phyloP scores from a whole-genome alignment of 129 eudicot genomes.

The Artemisia annua region DNA sequence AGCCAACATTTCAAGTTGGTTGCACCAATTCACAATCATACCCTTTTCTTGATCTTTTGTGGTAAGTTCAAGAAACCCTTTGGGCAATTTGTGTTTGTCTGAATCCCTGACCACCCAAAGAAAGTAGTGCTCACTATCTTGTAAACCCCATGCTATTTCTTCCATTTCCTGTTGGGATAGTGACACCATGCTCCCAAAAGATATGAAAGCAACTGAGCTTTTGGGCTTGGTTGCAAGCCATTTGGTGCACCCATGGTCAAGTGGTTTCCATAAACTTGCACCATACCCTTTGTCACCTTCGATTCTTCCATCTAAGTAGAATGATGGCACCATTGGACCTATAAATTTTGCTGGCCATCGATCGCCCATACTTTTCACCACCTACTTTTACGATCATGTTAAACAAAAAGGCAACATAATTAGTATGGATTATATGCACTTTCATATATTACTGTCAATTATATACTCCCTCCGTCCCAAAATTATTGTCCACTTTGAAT shows the following conservation, averaged over 20 bases:
- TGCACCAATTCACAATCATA: slow-evolving; percentile 56
- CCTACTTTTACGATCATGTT: too few species aligned
- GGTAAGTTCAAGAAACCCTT: slow-evolving; percentile 27
- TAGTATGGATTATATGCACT: too few species aligned
- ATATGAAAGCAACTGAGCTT: slow-evolving; percentile 54
- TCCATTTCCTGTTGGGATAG: slow-evolving; percentile 48
- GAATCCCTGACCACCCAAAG: slow-evolving; percentile 61
- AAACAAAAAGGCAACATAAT: too few species aligned
- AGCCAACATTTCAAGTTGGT: slow-evolving; percentile 60
- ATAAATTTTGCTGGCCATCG: too few species aligned
- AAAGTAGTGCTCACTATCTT: slow-evolving; percentile 32
- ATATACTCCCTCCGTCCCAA: too few species aligned
- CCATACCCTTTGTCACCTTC: too few species aligned
- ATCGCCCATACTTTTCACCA: too few species aligned
- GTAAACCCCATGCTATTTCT: slow-evolving; percentile 54
- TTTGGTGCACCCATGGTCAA: slow-evolving; percentile 34
- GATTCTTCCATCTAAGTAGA: too few species aligned
- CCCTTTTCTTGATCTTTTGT: slow-evolving; percentile 35
- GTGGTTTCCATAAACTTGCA: slow-evolving; percentile 60
- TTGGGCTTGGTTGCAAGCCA: slow-evolving; percentile 59
- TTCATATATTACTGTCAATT: too few species aligned
- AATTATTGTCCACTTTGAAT: too few species aligned
- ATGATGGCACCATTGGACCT: too few species aligned
- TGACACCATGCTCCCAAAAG: slow-evolving; percentile 71
- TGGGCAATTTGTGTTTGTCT: slow-evolving; percentile 46